Evolutionary conservation across 108 stramenopile species (phyloP), one percentile per base, ranked within the genome.

Genomic region (Pseudonitzschia multiseries): DNA sequence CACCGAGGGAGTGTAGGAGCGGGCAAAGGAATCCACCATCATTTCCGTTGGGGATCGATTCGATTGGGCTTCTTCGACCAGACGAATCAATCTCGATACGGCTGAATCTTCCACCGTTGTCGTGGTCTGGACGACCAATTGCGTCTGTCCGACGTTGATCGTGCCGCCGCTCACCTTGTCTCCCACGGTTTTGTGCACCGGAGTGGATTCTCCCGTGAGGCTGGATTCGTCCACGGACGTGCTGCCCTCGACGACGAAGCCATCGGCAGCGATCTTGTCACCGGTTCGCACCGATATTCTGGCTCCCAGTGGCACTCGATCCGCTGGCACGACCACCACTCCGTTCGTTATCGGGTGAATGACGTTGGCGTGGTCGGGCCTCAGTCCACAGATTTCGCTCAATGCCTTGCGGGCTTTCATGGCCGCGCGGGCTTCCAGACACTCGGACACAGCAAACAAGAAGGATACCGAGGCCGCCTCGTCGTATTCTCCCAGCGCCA

Each of bases 231-330:
- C 97, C n/a, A 97, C 83, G 10, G 82, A 66, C 8, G 86, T 89
- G 8, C 71, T 75, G 26, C 98, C 98, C 53, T 89, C 86, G 8
- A 96, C 65, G 24, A 99, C 87, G 18, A 89, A 71, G 10, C 97
- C 98, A 73, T 99, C 99, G 13, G 92, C 89, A 0, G 97, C 96
- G 31, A 99, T 82, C 73, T 97, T 96, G 62, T 96, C 96, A 22
- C 98, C 96, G 18, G 96, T 93, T 33, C 87, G 76, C 12, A 98
- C 96, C 53, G 89, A 89, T 27, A 97, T 79, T 22, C 88, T 44
- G 50, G 90, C 83, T 28, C 96, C 97, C 2, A 89, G 73, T 6
- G 78, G 83, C 4, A 99, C 72, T 13, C 77, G 68, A 27, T 84
- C 79, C 1, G 93, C 94, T 10, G 91, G 89, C 8, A 95, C 81